Conservation (phyloP, 1,284 basidiomycete species). For the Apiotrichum domesticum region DNA sequence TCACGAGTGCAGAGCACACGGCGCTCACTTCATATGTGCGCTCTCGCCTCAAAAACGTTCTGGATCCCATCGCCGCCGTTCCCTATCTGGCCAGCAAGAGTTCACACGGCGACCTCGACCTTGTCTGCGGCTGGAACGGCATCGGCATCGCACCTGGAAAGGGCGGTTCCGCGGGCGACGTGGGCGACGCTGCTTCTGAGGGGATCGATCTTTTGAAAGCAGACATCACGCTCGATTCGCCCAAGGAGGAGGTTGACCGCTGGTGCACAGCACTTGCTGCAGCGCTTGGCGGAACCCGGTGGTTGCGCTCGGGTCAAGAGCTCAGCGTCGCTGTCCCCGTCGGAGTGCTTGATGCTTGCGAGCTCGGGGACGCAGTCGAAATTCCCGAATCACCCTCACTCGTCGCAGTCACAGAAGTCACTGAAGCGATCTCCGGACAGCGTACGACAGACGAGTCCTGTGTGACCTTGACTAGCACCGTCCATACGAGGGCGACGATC, state of each 20-base stretch:
- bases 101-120: conserved; percentile 37
- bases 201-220: neutral
- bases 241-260: neutral
- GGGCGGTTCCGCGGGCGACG: conserved; percentile 1
- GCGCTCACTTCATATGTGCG: conserved; percentile 5
- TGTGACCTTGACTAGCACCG: too few relatives aligned
- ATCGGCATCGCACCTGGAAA: conserved; percentile 1
- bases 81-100: conserved; percentile 17
- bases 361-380: too few relatives aligned
- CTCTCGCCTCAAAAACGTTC: conserved; percentile 4
- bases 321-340: conserved; percentile 8
- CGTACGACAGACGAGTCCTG: too few relatives aligned
- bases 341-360: neutral
- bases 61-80: conserved; percentile 4
- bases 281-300: conserved; percentile 7
- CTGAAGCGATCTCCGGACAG: too few relatives aligned
- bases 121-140: conserved; percentile 22
- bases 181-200: too few relatives aligned
- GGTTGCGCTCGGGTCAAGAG: conserved; percentile 4
- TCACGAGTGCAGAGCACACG: conserved; percentile 20
- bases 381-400: too few relatives aligned
- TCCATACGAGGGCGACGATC: too few relatives aligned
- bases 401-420: too few relatives aligned
- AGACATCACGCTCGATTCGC: neutral
- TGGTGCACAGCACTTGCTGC: conserved; percentile 14